phyloP scores from a whole-genome alignment of 1,284 basidiomycete species.

The Apiotrichum sp. region DNA sequence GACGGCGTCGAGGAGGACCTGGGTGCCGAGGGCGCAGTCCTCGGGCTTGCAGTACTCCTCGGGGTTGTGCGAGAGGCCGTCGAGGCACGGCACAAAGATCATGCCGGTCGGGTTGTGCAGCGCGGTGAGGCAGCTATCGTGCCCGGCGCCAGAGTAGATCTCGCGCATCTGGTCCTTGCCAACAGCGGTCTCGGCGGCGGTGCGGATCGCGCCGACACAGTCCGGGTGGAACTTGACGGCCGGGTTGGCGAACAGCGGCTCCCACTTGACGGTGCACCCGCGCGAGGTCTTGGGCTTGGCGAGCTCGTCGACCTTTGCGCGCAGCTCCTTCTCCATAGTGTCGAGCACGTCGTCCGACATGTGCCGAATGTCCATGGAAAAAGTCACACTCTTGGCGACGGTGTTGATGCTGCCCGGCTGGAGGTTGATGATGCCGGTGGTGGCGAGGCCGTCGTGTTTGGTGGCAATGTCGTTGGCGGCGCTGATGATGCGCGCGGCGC shows the following conservation, averaged over 20 bases:
- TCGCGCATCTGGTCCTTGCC: constrained; percentile 9
- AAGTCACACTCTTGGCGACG: constrained; percentile 16
- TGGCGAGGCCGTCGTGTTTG: constrained; percentile 17
- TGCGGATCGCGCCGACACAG: constrained; percentile 7
- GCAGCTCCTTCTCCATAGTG: constrained; percentile 16
- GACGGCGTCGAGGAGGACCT: constrained; percentile 22
- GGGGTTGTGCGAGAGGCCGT: constrained; percentile 30
- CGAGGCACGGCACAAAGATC: constrained; percentile 32
- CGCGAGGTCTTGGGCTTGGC: neutral
- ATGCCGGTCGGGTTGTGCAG: constrained; percentile 25
- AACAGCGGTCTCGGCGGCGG: constrained; percentile 3
- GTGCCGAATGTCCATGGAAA: constrained; percentile 25
- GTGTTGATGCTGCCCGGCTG: constrained; percentile 20
- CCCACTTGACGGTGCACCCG: constrained; percentile 9
- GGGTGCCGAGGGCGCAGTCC: constrained; percentile 16
- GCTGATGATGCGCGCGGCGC: constrained; percentile 13
- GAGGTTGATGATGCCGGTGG: constrained; percentile 18
- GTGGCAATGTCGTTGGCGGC: constrained; percentile 17
- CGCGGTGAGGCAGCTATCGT: constrained; percentile 24
- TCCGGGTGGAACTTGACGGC: constrained; percentile 11
- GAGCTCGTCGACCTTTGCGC: constrained; percentile 9
- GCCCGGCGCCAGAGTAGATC: constrained; percentile 21
- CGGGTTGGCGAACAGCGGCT: constrained; percentile 8
- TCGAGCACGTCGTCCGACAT: constrained; percentile 14
- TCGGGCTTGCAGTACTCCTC: constrained; percentile 28